Evolutionary conservation across 768 basidiomycete genomes (phyloP).

Genomic region (Boletus tylopilopsis): DNA sequence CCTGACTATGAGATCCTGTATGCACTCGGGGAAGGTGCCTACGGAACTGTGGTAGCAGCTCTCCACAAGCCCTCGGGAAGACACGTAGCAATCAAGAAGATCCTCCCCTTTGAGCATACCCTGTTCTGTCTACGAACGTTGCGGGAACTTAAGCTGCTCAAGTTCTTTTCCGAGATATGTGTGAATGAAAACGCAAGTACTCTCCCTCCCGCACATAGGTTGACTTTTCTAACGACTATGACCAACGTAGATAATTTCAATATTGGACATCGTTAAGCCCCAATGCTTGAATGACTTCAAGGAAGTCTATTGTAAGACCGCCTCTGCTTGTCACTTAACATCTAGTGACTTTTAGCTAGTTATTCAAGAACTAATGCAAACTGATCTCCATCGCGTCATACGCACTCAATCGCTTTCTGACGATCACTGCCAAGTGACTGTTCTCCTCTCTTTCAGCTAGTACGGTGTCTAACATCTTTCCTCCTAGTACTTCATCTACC

Average conservation of each 20-base stretch:
- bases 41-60: conserved; percentile 88
- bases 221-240: conserved; percentile 1
- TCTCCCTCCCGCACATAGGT: neutral
- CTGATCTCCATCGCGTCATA: conserved; percentile 88
- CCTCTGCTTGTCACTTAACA: neutral
- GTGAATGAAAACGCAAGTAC: conserved; percentile 72
- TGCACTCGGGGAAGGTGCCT: conserved; percentile 81
- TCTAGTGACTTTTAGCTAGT: conserved; percentile 37
- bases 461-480: conserved; percentile 1
- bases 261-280: conserved; percentile 88
- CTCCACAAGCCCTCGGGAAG: conserved; percentile 76
- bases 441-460: neutral
- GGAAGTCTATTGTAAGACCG: conserved; percentile 73
- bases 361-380: conserved; percentile 88
- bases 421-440: conserved; percentile 75
- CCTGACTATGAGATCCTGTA: conserved; percentile 73
- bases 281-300: conserved; percentile 70
- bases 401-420: conserved; percentile 87
- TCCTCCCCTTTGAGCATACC: conserved; percentile 91
- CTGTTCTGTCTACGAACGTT: conserved; percentile 88
- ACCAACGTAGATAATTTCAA: conserved; percentile 73
- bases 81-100: conserved; percentile 94
- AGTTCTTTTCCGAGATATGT: conserved; percentile 77
- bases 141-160: conserved; percentile 86
- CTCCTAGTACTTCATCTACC: conserved; percentile 73